A percentile compares a stretch with the other conserved stretches of the same genome.
These are phyloP conservation scores for Grosmannia serpens DNA, from an alignment of 2,329 filamentous ascomycete species.

Conservation along the genomic window DNA sequence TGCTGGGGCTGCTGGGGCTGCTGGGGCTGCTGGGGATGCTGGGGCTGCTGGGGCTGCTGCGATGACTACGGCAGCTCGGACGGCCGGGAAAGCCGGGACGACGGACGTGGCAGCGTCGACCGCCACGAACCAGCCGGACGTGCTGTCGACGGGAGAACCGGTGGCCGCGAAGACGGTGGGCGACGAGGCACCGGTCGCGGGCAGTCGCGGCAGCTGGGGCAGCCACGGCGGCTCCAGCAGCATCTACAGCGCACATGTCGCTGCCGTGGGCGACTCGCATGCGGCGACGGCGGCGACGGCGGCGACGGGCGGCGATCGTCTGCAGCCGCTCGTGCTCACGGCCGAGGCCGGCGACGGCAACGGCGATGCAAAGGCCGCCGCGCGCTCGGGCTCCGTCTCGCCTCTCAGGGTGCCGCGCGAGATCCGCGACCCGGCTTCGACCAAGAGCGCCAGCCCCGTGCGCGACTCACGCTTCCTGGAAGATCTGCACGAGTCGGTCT, in stretches of 20 bases:
- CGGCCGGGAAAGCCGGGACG: too few species aligned
- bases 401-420: conserved; percentile 9
- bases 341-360: background rate
- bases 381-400: background rate
- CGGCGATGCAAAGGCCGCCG: background rate
- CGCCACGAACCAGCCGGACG: background rate
- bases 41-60: background rate
- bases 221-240: background rate
- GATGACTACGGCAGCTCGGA: background rate
- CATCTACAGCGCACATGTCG: background rate
- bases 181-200: background rate
- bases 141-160: background rate
- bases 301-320: background rate
- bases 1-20: background rate
- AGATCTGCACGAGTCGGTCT: conserved; percentile 23
- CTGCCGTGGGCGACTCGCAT: background rate
- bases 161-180: background rate
- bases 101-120: background rate
- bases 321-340: background rate
- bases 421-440: conserved; percentile 15
- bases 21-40: background rate
- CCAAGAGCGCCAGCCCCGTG: conserved; percentile 27
- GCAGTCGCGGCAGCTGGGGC: background rate
- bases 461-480: conserved; percentile 40
- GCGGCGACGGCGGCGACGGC: too few species aligned